Evolutionary conservation across 2,329 filamentous ascomycete genomes (phyloP), one percentile per base, ranked within the genome.

Genomic region (Gnomoniopsis sp.): DNA sequence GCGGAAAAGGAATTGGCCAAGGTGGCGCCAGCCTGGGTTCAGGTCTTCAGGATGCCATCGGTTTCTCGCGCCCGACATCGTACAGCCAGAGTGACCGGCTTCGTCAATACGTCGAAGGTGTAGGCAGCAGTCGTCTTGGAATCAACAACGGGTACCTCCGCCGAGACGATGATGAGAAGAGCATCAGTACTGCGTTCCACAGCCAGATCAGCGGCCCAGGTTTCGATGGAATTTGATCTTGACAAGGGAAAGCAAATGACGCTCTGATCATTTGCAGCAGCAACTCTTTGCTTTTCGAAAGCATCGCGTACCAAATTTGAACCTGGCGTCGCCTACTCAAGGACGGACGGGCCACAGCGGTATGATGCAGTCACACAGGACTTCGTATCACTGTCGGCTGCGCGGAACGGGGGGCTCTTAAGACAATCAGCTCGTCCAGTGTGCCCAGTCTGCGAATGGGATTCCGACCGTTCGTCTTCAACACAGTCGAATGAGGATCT

Each of bases 141-240:
- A 81, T 80, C 30, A 79, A 83, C 63, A 90, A 87, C 71, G 85
- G 88, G 54, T 91, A 85, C 69, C 87, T 84, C 55, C 88, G 88
- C 67, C 81, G 79, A 54, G 95, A 99, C 66, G 95, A 99, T 65
- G 95, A 98, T 71, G 91, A 95, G 69, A 91, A 95, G 76, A 98
- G 93, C 74, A 86, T 98, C 68, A 96, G 91, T 70, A 98, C 95
- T 54, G 93, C 93, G 51, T 99, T 98, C 77, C 93, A 93, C 62
- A 97, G 92, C 77, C 95, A 98, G 75, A 87, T 97, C 65, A 92
- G 91, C 63, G 79, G 81, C 21, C 61, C 70, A 17, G 79, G 80
- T 60, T 82, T 81, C 65, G 80, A 82, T 69, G 59, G 59, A n/a
- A 62, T 62, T 66, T 71, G 71, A 61, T 69, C 60, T 69, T 70